phyloP scores from a whole-genome alignment of 2,329 filamentous ascomycete species.

The Colletotrichum neosansevieriae region DNA sequence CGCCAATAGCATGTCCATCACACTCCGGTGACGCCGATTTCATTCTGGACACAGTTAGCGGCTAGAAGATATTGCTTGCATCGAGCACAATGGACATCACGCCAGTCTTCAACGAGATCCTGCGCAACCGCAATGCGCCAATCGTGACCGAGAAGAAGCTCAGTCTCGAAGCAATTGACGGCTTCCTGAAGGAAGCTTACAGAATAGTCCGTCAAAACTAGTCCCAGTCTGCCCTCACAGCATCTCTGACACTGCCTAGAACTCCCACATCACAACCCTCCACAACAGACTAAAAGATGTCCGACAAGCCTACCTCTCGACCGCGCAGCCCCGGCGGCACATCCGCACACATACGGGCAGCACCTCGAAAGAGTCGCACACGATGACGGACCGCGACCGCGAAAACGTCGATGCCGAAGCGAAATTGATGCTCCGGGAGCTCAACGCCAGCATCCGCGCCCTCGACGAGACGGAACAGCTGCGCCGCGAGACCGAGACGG shows the following conservation, averaged over 20 bases:
- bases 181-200: conserved; percentile 94
- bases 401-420: conserved; percentile 90
- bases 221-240: too few species aligned
- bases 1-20: conserved; percentile 10
- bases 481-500: conserved; percentile 79
- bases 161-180: conserved; percentile 73
- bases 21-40: background rate
- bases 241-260: conserved; percentile 62
- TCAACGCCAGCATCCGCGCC: conserved; percentile 83
- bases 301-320: conserved; percentile 91
- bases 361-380: conserved; percentile 54
- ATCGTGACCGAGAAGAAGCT: conserved; percentile 57
- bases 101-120: conserved; percentile 74
- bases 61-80: background rate
- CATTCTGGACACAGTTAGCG: background rate
- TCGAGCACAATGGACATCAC: conserved; percentile 70
- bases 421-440: conserved; percentile 85
- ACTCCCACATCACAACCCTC: conserved; percentile 85
- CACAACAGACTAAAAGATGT: conserved; percentile 84
- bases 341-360: conserved; percentile 53
- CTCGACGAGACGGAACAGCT: conserved; percentile 86
- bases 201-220: conserved; percentile 75
- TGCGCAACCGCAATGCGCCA: conserved; percentile 69
- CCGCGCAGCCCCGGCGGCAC: conserved; percentile 72
- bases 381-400: conserved; percentile 83